Evolutionary conservation across 1,139 yeast genomes (phyloP).

Genomic region (Candida gigantensis): DNA sequence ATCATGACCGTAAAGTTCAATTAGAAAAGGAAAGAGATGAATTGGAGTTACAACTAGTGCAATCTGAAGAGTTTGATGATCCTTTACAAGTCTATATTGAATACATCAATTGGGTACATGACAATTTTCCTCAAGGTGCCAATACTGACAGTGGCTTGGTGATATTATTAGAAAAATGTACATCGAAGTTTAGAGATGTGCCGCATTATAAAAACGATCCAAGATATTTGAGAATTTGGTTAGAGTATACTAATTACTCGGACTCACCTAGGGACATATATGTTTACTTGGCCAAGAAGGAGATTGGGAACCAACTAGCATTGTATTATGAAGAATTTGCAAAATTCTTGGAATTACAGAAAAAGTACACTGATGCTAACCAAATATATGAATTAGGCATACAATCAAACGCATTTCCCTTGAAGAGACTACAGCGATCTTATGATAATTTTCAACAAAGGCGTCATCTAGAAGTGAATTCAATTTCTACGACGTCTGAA

Average conservation of each 20-base stretch:
- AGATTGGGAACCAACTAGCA: conserved; percentile 69
- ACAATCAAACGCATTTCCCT: conserved; percentile 62
- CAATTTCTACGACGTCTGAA: conserved; percentile 10
- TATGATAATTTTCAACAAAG: conserved; percentile 44
- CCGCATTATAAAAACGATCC: conserved; percentile 76
- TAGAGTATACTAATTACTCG: conserved; percentile 67
- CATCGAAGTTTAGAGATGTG: conserved; percentile 67
- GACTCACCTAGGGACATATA: conserved; percentile 76
- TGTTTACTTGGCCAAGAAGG: conserved; percentile 69
- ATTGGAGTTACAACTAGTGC: conserved; percentile 46
- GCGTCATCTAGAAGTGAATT: conserved; percentile 2
- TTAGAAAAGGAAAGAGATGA: conserved; percentile 37
- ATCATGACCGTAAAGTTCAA: conserved; percentile 24
- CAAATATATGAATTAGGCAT: conserved; percentile 67
- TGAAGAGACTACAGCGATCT: conserved; percentile 51
- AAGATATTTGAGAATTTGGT: conserved; percentile 78
- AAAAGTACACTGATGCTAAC: conserved; percentile 58
- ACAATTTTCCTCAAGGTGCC: conserved; percentile 67
- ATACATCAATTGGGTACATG: conserved; percentile 72
- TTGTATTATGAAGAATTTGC: conserved; percentile 84
- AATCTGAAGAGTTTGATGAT: conserved; percentile 69
- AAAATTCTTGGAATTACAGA: conserved; percentile 54
- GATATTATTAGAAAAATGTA: conserved; percentile 67
- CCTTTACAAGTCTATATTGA: conserved; percentile 74
- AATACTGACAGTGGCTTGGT: conserved; percentile 69